Conservation (phyloP, 164 flowering plant genomes). For the Vitis riparia region DNA sequence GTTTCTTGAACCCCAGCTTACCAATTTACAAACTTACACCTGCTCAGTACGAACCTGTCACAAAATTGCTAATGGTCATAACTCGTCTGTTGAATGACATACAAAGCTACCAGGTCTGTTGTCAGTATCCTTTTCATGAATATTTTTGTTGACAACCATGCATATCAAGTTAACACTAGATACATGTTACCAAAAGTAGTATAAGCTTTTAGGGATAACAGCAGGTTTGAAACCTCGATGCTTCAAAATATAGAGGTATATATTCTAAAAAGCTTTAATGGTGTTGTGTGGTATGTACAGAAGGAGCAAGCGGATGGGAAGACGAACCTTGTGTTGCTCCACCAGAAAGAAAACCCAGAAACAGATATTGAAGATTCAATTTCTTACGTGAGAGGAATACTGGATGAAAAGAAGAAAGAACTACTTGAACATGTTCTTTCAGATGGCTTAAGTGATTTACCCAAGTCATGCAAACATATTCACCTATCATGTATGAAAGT, state of each 20-base stretch:
- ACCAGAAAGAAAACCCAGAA: slow-evolving; percentile 34
- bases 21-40: slow-evolving; percentile 8
- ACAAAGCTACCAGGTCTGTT: slow-evolving; percentile 35
- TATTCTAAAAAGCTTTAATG: too few species aligned
- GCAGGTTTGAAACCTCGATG: too few species aligned
- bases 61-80: slow-evolving; percentile 35
- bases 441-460: slow-evolving; percentile 24
- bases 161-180: too few species aligned
- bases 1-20: slow-evolving; percentile 11
- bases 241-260: not conserved
- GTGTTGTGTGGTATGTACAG: slow-evolving; percentile 15
- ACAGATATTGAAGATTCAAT: slow-evolving; percentile 32
- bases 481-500: slow-evolving; percentile 33
- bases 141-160: too few species aligned
- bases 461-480: slow-evolving; percentile 22
- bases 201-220: too few species aligned
- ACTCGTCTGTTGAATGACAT: slow-evolving; percentile 32
- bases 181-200: too few species aligned
- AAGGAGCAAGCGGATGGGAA: slow-evolving; percentile 46
- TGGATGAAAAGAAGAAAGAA: slow-evolving; percentile 30
- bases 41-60: slow-evolving; percentile 14
- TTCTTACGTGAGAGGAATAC: slow-evolving; percentile 18
- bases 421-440: slow-evolving; percentile 32
- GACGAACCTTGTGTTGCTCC: slow-evolving; percentile 31
- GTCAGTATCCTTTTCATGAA: too few species aligned